Base-by-base conservation (phyloP, 2,329 filamentous ascomycete species). In the Tolypocladium ovalisporum region DNA sequence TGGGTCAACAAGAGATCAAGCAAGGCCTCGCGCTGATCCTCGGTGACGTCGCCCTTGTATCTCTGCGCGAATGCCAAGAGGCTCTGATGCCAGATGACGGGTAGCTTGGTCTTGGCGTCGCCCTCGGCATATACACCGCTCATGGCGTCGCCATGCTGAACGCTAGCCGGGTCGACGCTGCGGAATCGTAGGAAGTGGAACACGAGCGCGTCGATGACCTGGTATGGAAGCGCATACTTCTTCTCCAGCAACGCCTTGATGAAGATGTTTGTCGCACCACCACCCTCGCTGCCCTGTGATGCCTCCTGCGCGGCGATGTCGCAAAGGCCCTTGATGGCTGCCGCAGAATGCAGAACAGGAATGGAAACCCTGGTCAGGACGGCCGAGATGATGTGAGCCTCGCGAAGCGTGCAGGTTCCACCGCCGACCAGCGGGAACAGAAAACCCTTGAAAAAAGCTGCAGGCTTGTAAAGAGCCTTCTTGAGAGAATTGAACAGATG, bases 161-260 rank as follows among this genome's bases (percentile, higher is more conserved):
- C 78, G 13, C 77, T 76, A 3, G 79, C 77, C 3, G 84, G 81
- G 60, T 89, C 85, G 32, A 83, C 80, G 56, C 82, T 88, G 37
- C 89, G 82, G 77, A 96, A 97, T 19, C 94, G 87, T 61, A 97
- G 73, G 73, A 99, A 99, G 73, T 99, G 93, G 76, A 97, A 97
- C 12, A 99, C 94, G 1, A 97, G 78, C 2, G 91, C 87, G 66
- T 99, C 94, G 54, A 99, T 86, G 56, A 96, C 93, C 73, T 96
- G 93, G 76, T 89, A 97, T 0, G 93, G 94, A 13, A 99, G 78
- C 0, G 94, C 94, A 65, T 99, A 97, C 69, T 95, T 95, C 81
- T 99, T 99, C 73, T 97, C 93, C 4, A 99, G 78, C 40, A 99
- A 81, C 0, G 90, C 86, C 68, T 90, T 90, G 75, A 99, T 96